Percentiles rank a stretch among this genome's conserved stretches.
Conservation (phyloP, 306 rosid species). For the Albizia julibrissin region DNA sequence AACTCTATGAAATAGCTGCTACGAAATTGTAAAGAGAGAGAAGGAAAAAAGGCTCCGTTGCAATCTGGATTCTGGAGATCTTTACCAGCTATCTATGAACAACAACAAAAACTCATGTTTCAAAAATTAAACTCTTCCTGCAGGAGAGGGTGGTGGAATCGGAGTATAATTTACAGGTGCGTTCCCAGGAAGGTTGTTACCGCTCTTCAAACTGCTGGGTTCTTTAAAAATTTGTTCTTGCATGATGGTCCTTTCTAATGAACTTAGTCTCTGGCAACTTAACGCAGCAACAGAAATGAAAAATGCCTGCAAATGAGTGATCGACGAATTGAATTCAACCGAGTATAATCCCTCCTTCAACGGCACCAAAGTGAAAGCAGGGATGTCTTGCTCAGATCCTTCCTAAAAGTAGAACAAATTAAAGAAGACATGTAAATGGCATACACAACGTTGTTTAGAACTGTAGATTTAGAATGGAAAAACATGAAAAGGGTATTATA, state of each 20-base stretch:
- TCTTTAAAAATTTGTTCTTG: constrained; percentile 38
- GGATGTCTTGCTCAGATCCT: constrained; percentile 46
- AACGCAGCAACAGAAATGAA: constrained; percentile 63
- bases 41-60: constrained; percentile 9
- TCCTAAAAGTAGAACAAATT: constrained; percentile 63
- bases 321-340: constrained; percentile 64
- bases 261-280: constrained; percentile 52
- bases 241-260: constrained; percentile 38
- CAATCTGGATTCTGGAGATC: constrained; percentile 31
- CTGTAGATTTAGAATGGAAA: background rate
- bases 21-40: background rate
- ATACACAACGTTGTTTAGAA: background rate
- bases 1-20: background rate
- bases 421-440: constrained; percentile 21
- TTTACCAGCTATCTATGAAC: constrained; percentile 32
- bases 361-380: constrained; percentile 65
- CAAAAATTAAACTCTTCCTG: constrained; percentile 70
- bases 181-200: constrained; percentile 38
- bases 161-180: constrained; percentile 56
- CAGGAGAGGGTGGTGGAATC: constrained; percentile 86
- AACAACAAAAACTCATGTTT: constrained; percentile 6
- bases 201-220: constrained; percentile 33
- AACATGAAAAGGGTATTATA: constrained; percentile 41
- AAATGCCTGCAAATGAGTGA: constrained; percentile 80
- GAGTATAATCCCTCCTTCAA: constrained; percentile 74